These are phyloP conservation scores for Trametes villosa DNA, from an alignment of 768 basidiomycete genomes.

Conservation along the genomic window DNA sequence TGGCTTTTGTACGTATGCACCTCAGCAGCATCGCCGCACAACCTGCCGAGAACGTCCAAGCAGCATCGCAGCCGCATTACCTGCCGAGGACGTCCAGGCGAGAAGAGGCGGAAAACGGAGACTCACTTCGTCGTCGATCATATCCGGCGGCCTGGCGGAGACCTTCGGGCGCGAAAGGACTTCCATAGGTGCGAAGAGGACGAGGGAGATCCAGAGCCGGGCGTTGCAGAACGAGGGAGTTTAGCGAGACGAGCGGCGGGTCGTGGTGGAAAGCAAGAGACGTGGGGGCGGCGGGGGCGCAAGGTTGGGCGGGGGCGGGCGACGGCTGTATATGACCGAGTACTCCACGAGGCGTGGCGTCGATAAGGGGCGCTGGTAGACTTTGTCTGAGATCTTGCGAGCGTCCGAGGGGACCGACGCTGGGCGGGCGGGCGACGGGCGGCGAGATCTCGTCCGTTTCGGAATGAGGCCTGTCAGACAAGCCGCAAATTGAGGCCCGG, in stretches of 20 bases:
- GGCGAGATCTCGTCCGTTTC: not conserved
- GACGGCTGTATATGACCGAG: conserved; percentile 6
- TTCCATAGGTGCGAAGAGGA: not conserved
- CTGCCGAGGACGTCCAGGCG: not conserved
- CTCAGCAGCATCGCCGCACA: too few species aligned
- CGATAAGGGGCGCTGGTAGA: conserved; percentile 4
- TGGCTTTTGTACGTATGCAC: too few species aligned
- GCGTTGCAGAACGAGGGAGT: not conserved
- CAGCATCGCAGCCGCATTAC: too few species aligned
- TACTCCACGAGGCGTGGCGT: conserved; percentile 14
- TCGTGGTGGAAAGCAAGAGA: not conserved
- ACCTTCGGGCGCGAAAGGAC: conserved; percentile 12
- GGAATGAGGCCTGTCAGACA: not conserved
- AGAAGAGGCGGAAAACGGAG: not conserved
- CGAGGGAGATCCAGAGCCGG: not conserved
- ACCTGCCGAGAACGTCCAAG: too few species aligned
- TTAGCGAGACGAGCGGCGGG: not conserved
- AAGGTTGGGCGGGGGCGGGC: not conserved
- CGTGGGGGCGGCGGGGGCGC: not conserved
- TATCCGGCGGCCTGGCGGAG: not conserved
- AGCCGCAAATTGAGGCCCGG: not conserved
- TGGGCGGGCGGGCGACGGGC: not conserved
- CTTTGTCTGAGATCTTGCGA: not conserved
- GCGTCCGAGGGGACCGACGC: too few species aligned
- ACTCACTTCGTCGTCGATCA: conserved; percentile 8